Conservation (phyloP, 106 monocot species). For the Platanthera zijinensis region DNA sequence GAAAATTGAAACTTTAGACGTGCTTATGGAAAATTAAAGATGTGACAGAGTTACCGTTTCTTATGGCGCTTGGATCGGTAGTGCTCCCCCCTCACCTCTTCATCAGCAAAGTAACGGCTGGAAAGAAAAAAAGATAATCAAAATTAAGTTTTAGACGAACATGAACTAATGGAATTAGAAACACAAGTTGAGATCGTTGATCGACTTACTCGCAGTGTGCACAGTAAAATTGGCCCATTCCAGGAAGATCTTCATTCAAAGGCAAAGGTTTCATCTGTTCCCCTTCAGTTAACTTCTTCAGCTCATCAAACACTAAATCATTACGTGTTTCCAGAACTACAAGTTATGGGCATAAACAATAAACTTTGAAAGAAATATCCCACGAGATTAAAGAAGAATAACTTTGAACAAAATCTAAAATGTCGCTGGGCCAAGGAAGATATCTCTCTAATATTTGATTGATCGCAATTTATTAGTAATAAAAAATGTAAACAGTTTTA, state of each 20-base stretch:
- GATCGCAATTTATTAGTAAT: background rate
- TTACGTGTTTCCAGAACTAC: conserved; percentile 40
- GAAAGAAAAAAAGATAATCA: conserved; percentile 1
- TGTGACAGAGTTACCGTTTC: conserved; percentile 42
- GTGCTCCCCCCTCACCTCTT: conserved; percentile 60
- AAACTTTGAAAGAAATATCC: background rate
- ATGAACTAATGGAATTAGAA: background rate
- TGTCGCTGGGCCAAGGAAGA: background rate
- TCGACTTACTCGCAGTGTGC: conserved; percentile 77
- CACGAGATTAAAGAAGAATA: background rate
- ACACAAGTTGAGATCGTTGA: background rate
- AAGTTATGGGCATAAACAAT: conserved; percentile 9
- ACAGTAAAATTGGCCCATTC: conserved; percentile 98
- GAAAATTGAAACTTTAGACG: too few species aligned
- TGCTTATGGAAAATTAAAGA: background rate
- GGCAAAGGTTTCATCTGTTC: conserved; percentile 37
- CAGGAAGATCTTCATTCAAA: conserved; percentile 73
- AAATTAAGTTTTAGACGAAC: background rate
- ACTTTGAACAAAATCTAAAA: background rate
- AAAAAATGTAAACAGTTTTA: background rate
- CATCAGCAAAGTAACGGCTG: conserved; percentile 86
- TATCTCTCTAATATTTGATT: background rate
- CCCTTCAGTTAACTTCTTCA: conserved; percentile 53
- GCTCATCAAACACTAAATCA: conserved; percentile 67
- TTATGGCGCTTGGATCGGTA: conserved; percentile 70